Evolutionary conservation across 768 basidiomycete species (phyloP).

Genomic region (Pisolithus microcarpus): DNA sequence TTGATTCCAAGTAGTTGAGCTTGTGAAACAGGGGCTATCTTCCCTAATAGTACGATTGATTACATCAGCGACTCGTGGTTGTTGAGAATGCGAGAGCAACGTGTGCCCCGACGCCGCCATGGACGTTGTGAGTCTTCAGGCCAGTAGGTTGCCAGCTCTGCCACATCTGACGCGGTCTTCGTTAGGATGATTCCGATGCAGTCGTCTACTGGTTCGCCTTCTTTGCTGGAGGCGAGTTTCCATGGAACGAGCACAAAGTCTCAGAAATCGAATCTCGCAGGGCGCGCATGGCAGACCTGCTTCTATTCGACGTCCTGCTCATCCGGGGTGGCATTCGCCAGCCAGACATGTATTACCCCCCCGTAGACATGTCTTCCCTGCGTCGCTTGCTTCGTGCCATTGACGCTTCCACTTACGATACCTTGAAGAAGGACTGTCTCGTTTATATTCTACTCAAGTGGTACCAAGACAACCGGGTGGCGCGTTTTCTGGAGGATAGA

Average conservation of each 20-base stretch:
- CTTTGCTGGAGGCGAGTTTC: conserved; percentile 54
- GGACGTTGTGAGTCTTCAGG: conserved; percentile 20
- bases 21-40: background rate
- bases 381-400: conserved; percentile 54
- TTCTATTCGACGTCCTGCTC: conserved; percentile 72
- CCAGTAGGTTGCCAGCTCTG: background rate
- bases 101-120: conserved; percentile 6
- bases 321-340: conserved; percentile 52
- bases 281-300: conserved; percentile 49
- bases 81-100: background rate
- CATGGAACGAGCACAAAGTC: conserved; percentile 49
- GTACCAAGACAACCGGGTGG: conserved; percentile 59
- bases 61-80: background rate
- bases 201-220: conserved; percentile 19
- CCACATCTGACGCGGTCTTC: background rate
- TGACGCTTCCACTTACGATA: conserved; percentile 55
- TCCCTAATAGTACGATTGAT: background rate
- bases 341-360: conserved; percentile 64
- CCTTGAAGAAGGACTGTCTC: conserved; percentile 73
- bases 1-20: conserved; percentile 14
- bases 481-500: conserved; percentile 41
- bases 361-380: conserved; percentile 48
- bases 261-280: conserved; percentile 60
- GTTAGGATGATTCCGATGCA: conserved; percentile 11
- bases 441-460: conserved; percentile 78